phyloP scores from a whole-genome alignment of 2,329 filamentous ascomycete genomes.

The Stachybotrys chlorohalonatus region DNA sequence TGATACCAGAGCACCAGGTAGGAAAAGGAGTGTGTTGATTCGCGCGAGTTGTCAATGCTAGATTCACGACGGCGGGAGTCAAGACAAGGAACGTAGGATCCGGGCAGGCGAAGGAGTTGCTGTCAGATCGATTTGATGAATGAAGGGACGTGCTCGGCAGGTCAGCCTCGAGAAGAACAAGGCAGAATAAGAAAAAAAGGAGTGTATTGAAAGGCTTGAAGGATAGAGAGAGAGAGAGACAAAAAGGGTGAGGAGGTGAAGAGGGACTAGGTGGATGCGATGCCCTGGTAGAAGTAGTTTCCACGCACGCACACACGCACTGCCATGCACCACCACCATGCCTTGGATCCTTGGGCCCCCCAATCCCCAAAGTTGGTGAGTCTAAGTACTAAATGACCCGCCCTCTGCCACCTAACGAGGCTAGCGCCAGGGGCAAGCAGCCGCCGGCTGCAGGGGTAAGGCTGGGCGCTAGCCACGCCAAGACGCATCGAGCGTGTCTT shows the following conservation, averaged over 20 bases:
- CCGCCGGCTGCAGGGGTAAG: background rate
- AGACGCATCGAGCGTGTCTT: background rate
- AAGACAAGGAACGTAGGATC: slow-evolving; percentile 15
- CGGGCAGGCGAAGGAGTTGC: slow-evolving; percentile 11
- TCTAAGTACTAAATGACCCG: background rate
- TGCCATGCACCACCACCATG: background rate
- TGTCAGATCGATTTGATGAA: slow-evolving; percentile 13
- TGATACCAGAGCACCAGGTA: slow-evolving; percentile 24
- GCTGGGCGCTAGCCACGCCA: background rate
- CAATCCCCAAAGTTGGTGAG: background rate
- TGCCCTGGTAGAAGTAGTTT: background rate
- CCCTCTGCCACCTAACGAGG: background rate
- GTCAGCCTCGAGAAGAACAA: slow-evolving; percentile 11
- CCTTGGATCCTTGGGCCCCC: background rate
- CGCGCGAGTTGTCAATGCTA: background rate
- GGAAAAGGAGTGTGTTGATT: slow-evolving; percentile 3
- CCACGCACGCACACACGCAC: background rate
- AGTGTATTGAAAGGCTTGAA: background rate
- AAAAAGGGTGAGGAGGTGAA: slow-evolving; percentile 11
- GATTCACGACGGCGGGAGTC: background rate
- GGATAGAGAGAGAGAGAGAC: slow-evolving; percentile 5
- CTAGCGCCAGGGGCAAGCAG: background rate
- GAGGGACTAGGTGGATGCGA: background rate
- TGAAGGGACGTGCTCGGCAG: slow-evolving; percentile 27
- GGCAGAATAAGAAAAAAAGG: slow-evolving; percentile 1